Conservation (phyloP, 495 filamentous ascomycete genomes). For the Letharia lupina region DNA sequence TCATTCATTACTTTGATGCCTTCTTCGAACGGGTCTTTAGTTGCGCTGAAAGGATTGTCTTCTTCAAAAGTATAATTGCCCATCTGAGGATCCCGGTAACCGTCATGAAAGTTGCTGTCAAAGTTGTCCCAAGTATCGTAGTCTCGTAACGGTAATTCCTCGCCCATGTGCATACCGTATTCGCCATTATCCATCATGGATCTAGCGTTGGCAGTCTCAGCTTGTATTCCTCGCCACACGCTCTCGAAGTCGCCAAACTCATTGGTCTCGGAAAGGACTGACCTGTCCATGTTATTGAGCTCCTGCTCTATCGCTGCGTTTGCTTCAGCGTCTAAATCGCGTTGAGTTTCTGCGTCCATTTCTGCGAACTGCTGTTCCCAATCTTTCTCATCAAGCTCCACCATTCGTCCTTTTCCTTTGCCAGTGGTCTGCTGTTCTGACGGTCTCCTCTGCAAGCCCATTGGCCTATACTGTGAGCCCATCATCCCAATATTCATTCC, state of each 20-base stretch:
- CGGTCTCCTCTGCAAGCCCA: constrained; percentile 47
- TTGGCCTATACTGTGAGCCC: constrained; percentile 35
- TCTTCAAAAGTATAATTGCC: constrained; percentile 93
- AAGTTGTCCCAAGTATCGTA: constrained; percentile 66
- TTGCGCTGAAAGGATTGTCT: constrained; percentile 73
- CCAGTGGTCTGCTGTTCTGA: constrained; percentile 42
- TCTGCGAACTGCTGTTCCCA: constrained; percentile 96
- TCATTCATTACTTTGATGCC: constrained; percentile 84
- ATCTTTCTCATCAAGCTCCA: constrained; percentile 85
- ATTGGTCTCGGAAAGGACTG: constrained; percentile 44
- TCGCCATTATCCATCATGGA: constrained; percentile 57
- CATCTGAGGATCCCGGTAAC: constrained; percentile 58
- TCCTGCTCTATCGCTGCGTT: constrained; percentile 77
- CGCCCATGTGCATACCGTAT: constrained; percentile 55
- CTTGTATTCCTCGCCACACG: constrained; percentile 78
- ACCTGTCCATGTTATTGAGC: constrained; percentile 84
- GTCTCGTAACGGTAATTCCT: constrained; percentile 27
- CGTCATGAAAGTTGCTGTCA: constrained; percentile 39
- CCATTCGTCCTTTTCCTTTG: constrained; percentile 85
- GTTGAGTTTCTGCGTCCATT: constrained; percentile 64
- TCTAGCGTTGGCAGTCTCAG: constrained; percentile 66
- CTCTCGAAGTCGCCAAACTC: constrained; percentile 78
- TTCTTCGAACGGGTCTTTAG: constrained; percentile 77
- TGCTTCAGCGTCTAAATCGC: constrained; percentile 59
- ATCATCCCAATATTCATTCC: constrained; percentile 40